Conservation (phyloP, 306 rosid species). For the Lagenaria siceraria region DNA sequence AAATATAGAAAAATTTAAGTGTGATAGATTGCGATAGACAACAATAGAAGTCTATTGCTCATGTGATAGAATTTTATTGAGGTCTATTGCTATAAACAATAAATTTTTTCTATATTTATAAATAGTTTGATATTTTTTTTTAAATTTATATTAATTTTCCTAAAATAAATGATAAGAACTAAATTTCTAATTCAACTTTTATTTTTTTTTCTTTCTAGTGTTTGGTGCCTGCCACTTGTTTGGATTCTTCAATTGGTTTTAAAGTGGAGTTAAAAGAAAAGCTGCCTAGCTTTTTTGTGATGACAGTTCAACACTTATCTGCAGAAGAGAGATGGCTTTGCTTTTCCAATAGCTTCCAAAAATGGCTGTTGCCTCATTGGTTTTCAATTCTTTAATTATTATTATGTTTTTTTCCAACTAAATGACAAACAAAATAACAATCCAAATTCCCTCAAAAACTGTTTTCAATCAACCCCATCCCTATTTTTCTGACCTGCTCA, state of each 20-base stretch:
- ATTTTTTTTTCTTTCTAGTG: too few species aligned
- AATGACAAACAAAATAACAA: not conserved
- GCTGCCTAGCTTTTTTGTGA: constrained; percentile 6
- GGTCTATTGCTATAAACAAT: too few species aligned
- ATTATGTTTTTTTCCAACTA: not conserved
- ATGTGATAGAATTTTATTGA: too few species aligned
- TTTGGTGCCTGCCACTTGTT: not conserved
- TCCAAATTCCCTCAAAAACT: not conserved
- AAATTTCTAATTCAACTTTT: too few species aligned
- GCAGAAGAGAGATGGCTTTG: not conserved
- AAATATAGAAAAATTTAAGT: too few species aligned
- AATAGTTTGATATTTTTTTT: too few species aligned
- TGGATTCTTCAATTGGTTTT: not conserved
- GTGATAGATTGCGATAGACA: too few species aligned
- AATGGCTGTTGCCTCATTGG: not conserved
- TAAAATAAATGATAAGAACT: too few species aligned
- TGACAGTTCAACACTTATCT: constrained; percentile 8
- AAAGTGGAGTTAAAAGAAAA: not conserved
- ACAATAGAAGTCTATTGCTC: too few species aligned
- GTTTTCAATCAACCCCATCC: not conserved
- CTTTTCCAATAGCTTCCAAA: not conserved
- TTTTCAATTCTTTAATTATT: not conserved
- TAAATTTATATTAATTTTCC: too few species aligned
- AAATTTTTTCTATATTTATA: too few species aligned
- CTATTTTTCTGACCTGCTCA: not conserved